Conservation (phyloP, 345 rosid genomes). For the Psidium guajava region DNA sequence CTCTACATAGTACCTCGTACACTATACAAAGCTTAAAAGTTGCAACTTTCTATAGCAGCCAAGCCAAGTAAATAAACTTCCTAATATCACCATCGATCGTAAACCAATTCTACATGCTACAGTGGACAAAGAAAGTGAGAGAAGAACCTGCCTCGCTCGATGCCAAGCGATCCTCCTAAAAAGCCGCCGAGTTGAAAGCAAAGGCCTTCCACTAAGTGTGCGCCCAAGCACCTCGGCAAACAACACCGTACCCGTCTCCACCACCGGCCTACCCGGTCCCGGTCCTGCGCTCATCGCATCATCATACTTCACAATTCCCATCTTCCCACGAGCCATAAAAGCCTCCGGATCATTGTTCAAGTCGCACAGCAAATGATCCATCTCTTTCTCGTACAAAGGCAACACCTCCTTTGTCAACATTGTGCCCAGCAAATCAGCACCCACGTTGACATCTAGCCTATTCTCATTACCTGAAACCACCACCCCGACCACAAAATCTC, state of each 20-base stretch:
- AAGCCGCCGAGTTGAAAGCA: constrained; percentile 71
- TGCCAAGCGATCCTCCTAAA: constrained; percentile 77
- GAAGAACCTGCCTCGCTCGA: constrained; percentile 98
- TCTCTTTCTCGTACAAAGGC: constrained; percentile 67
- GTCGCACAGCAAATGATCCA: constrained; percentile 68
- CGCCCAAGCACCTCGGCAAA: constrained; percentile 82
- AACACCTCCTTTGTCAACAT: constrained; percentile 90
- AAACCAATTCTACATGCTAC: neutral
- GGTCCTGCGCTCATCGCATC: constrained; percentile 28
- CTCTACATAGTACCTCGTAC: neutral
- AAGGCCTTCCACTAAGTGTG: constrained; percentile 80
- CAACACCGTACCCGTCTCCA: constrained; percentile 75
- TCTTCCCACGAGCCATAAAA: constrained; percentile 50
- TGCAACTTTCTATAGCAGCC: neutral
- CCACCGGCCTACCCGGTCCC: constrained; percentile 58
- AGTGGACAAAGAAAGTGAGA: constrained; percentile 22
- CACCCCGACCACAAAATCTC: constrained; percentile 86
- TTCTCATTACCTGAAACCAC: constrained; percentile 96
- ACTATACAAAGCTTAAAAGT: neutral
- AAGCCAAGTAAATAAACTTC: neutral
- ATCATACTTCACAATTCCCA: constrained; percentile 72
- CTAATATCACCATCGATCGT: neutral
- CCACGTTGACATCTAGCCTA: constrained; percentile 77
- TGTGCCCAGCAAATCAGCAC: constrained; percentile 85
- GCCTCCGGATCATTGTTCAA: constrained; percentile 35